Evolutionary conservation across 495 filamentous ascomycete genomes (phyloP).

Genomic region (Tuber aestivum): DNA sequence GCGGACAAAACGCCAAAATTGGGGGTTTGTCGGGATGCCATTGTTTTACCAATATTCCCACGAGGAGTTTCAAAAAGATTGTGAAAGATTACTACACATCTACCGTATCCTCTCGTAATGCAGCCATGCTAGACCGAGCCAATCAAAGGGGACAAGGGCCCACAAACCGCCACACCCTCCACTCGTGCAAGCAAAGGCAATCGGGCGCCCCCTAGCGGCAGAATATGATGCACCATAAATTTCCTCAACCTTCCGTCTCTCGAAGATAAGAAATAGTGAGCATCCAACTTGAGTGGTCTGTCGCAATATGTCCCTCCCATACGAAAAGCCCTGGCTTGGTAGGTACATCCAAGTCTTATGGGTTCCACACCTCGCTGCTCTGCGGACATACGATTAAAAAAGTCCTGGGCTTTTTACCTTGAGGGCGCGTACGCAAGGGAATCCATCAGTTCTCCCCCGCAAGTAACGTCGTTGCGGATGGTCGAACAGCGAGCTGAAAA

Average conservation of each 20-base stretch:
- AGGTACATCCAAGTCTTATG: background rate
- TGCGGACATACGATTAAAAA: background rate
- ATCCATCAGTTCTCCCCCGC: background rate
- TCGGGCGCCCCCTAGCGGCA: background rate
- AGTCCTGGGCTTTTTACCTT: background rate
- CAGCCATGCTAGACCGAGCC: background rate
- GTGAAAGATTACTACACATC: background rate
- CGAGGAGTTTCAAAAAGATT: background rate
- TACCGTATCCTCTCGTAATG: background rate
- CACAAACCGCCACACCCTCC: background rate
- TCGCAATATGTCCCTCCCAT: background rate
- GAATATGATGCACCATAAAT: background rate
- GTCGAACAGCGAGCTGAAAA: background rate
- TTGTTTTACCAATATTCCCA: background rate
- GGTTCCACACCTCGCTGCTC: background rate
- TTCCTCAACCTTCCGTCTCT: background rate
- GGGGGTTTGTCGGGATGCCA: background rate
- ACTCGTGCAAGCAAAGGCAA: background rate
- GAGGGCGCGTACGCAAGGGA: background rate
- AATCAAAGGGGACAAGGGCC: background rate
- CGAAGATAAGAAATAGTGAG: background rate
- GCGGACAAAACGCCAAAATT: background rate
- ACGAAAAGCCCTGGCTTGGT: background rate
- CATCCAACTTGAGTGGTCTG: background rate
- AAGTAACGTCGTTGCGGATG: background rate